Base-by-base conservation (phyloP, 106 monocot species). In the Allium cepa region DNA sequence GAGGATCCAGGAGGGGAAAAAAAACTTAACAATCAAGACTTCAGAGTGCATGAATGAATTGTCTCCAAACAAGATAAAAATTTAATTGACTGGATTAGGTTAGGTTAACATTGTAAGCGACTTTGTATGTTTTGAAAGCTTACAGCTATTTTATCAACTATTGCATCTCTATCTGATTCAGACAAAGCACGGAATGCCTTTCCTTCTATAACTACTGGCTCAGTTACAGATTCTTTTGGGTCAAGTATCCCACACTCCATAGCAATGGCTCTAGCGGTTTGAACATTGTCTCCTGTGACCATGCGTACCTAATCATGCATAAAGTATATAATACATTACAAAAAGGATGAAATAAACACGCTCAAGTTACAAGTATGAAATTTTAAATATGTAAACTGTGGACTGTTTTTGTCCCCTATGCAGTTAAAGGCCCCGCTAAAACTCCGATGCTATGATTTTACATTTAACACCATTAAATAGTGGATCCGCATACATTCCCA, bases 61-160 rank as follows among this genome's bases (percentile, higher is more conserved):
- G 47, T 62, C 47, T 53, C 47, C 2, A 60, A n/a, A 28, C 46
- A 62, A 62, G 13, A 11, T 26, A 7, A 15, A 4, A 15, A 62
- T 17, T 46, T 28, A 14, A 62, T 46, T 45, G 62, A 9, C 36
- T 36, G 36, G 36, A 36, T 36, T 36, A 36, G 3, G 36, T 3
- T 36, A 36, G 36, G 36, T 36, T 36, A 36, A 36, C 3, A 36
- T 36, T 36, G 36, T 36, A 36, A 36, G 36, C 36, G 3, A 36
- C 36, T 50, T 49, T 16, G 14, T 27, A 28, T 14, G 11, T 28
- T 10, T 53, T 53, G 51, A 55, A 49, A 67, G 69, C 83, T 71
- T 92, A 96, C 91, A 57, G 83, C 83, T 73, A 97, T 97, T 62
- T 77, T 84, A 6, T 84, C 86, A 75, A 82, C 86, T 77, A 89